Conservation (phyloP, 2,329 filamentous ascomycete genomes). For the Nemania diffusa region DNA sequence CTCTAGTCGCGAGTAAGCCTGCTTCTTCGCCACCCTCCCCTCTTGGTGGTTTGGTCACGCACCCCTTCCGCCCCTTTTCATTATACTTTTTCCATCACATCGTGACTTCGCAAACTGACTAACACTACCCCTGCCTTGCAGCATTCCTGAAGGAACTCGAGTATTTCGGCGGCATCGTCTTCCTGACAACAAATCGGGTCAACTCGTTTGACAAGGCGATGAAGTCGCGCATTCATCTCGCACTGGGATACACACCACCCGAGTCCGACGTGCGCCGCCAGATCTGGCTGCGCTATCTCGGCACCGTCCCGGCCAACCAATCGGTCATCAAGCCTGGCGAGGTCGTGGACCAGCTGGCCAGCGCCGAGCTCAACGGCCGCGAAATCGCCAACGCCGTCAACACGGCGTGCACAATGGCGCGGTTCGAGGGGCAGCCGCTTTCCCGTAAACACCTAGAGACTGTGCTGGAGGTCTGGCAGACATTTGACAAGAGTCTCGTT, state of each 20-base stretch:
- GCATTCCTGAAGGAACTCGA: slow-evolving; percentile 56
- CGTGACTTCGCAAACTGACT: neutral
- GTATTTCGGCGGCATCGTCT: slow-evolving; percentile 56
- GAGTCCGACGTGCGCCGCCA: slow-evolving; percentile 38
- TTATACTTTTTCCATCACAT: neutral
- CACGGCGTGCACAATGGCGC: slow-evolving; percentile 44
- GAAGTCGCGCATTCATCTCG: slow-evolving; percentile 55
- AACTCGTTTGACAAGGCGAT: slow-evolving; percentile 56
- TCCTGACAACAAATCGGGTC: slow-evolving; percentile 57
- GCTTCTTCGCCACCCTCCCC: too few species aligned
- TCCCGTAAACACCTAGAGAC: slow-evolving; percentile 43
- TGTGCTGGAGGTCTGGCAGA: slow-evolving; percentile 42
- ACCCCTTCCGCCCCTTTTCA: neutral
- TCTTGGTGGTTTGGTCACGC: neutral
- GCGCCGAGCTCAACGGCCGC: slow-evolving; percentile 40
- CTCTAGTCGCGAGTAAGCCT: slow-evolving; percentile 43
- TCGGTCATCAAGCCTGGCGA: slow-evolving; percentile 34
- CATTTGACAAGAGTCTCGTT: slow-evolving; percentile 40
- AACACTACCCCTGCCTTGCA: slow-evolving; percentile 13
- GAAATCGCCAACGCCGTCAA: slow-evolving; percentile 45
- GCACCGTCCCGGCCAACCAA: slow-evolving; percentile 25
- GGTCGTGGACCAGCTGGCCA: slow-evolving; percentile 31
- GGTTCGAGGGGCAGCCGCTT: slow-evolving; percentile 40
- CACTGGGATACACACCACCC: slow-evolving; percentile 48
- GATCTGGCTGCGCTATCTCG: slow-evolving; percentile 44